Percentiles rank a stretch among this genome's conserved stretches.
Evolutionary conservation across 2,329 filamentous ascomycete genomes (phyloP).

Genomic region (Aspergillus candidus): DNA sequence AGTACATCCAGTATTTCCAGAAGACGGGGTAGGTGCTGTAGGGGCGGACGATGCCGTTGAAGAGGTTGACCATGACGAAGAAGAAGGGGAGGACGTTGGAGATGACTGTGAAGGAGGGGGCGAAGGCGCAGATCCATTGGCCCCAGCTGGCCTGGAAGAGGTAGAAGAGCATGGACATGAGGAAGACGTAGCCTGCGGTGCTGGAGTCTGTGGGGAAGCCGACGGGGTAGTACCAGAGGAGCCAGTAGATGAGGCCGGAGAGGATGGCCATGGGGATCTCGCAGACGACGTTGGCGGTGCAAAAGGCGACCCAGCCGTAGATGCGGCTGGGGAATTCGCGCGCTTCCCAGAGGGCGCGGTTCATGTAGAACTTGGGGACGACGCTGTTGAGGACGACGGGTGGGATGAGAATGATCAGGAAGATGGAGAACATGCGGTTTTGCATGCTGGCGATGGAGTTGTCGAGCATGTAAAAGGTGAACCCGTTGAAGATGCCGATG

Average conservation of each 20-base stretch:
- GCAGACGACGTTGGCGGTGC: slow-evolving; percentile 63
- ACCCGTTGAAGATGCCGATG: slow-evolving; percentile 71
- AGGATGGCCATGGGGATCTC: slow-evolving; percentile 68
- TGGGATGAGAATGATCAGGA: slow-evolving; percentile 60
- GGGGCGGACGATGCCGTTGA: slow-evolving; percentile 70
- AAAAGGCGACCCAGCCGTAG: slow-evolving; percentile 72
- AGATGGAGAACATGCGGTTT: slow-evolving; percentile 69
- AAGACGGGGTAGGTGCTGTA: slow-evolving; percentile 61
- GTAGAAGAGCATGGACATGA: slow-evolving; percentile 74
- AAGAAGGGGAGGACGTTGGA: slow-evolving; percentile 72
- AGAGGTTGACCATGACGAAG: slow-evolving; percentile 69
- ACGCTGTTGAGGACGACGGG: slow-evolving; percentile 67
- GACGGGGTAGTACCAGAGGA: slow-evolving; percentile 70
- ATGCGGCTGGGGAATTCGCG: slow-evolving; percentile 68
- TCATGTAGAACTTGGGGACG: slow-evolving; percentile 71
- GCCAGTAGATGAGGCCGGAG: slow-evolving; percentile 61
- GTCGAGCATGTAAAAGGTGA: slow-evolving; percentile 68
- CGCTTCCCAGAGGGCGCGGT: slow-evolving; percentile 65
- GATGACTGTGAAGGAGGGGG: slow-evolving; percentile 71
- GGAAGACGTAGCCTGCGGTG: slow-evolving; percentile 66
- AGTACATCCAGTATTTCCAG: slow-evolving; percentile 68
- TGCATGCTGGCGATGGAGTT: slow-evolving; percentile 64
- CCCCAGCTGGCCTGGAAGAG: slow-evolving; percentile 71
- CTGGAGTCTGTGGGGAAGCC: slow-evolving; percentile 61
- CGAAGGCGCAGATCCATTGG: slow-evolving; percentile 79